Conservation (phyloP, 1,284 basidiomycete genomes). For the Leccinum pallidistipes region DNA sequence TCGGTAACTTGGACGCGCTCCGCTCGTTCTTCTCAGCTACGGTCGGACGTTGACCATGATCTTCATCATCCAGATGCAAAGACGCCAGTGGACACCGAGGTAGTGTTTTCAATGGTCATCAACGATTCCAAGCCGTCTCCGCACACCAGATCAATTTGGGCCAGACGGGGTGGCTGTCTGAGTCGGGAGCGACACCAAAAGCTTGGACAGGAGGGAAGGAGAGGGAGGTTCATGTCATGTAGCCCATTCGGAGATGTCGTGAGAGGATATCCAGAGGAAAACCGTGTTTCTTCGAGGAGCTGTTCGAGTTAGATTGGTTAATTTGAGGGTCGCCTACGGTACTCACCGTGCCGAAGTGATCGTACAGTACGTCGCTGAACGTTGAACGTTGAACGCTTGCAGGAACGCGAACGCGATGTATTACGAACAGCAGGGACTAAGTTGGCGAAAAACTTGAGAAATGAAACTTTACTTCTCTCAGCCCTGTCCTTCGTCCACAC, state of each 20-base stretch:
- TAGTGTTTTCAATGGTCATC: conserved; percentile 28
- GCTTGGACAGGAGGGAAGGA: conserved; percentile 80
- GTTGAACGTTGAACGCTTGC: conserved; percentile 57
- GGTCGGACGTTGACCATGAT: conserved; percentile 69
- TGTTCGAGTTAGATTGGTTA: conserved; percentile 49
- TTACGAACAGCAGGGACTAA: too few species aligned
- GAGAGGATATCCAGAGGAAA: conserved; percentile 87
- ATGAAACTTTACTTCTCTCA: not conserved
- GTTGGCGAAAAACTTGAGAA: conserved; percentile 6
- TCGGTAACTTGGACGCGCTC: conserved; percentile 68
- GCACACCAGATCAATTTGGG: conserved; percentile 27
- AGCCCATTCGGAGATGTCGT: conserved; percentile 93
- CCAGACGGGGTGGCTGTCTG: conserved; percentile 32
- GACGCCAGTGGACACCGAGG: conserved; percentile 50
- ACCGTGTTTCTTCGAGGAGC: conserved; percentile 94
- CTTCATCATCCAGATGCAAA: conserved; percentile 75
- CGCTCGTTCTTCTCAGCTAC: conserved; percentile 79
- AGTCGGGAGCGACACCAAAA: conserved; percentile 59
- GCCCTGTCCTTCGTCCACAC: too few species aligned
- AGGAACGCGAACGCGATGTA: conserved; percentile 88
- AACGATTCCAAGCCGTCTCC: not conserved
- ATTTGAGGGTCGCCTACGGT: conserved; percentile 67
- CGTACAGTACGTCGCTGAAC: conserved; percentile 68
- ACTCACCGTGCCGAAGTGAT: conserved; percentile 71
- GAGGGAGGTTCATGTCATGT: conserved; percentile 86